Conservation (phyloP, 148 eudicot genomes). For the Amaranthus hypochondriacus region DNA sequence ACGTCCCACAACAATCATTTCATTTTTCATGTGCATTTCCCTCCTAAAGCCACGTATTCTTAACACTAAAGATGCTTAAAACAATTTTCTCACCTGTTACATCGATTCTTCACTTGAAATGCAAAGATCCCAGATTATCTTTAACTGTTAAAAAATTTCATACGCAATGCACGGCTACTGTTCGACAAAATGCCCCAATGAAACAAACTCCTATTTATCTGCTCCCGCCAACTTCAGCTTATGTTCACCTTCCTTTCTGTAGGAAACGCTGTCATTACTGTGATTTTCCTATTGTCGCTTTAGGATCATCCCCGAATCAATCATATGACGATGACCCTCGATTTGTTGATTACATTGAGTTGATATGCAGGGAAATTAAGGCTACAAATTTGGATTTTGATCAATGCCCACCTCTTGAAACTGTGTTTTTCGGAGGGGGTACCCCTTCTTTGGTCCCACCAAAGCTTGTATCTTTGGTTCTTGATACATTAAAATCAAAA, state of each 20-base stretch:
- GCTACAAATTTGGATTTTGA: conserved; percentile 38
- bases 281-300: conserved; percentile 85
- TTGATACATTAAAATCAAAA: conserved; percentile 45
- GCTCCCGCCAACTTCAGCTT: conserved; percentile 81
- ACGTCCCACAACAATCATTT: too few species aligned
- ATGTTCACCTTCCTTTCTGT: conserved; percentile 94
- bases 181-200: conserved; percentile 71
- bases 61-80: conserved; percentile 35
- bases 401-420: conserved; percentile 69
- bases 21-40: not conserved
- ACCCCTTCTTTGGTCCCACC: conserved; percentile 96
- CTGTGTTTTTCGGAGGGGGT: conserved; percentile 92
- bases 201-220: conserved; percentile 29
- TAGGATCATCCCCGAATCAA: conserved; percentile 48
- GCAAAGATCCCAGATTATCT: conserved; percentile 22
- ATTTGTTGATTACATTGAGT: conserved; percentile 50
- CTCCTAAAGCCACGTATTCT: not conserved
- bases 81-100: conserved; percentile 37
- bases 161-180: conserved; percentile 47
- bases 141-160: conserved; percentile 19
- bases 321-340: conserved; percentile 59
- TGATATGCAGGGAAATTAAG: conserved; percentile 59
- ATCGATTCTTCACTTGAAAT: conserved; percentile 31
- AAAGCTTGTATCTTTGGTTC: conserved; percentile 51
- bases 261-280: conserved; percentile 97